These are phyloP conservation scores for Pachyrhizus erosus DNA, from an alignment of 306 rosid species.

Conservation along the genomic window DNA sequence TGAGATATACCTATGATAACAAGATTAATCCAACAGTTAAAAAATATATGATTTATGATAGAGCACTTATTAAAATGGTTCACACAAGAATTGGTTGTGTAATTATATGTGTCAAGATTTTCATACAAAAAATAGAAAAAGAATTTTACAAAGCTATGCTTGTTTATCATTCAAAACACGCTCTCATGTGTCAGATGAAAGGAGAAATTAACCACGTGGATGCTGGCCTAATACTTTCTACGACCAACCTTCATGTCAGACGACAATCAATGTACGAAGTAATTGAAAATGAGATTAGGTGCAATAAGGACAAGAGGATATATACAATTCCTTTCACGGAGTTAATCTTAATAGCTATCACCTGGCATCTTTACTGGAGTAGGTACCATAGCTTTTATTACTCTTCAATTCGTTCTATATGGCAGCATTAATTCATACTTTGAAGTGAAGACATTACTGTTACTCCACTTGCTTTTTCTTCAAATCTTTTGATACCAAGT, in stretches of 20 bases:
- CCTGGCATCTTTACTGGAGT: slow-evolving; percentile 42
- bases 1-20: too few species aligned
- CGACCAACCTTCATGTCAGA: background rate
- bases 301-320: slow-evolving; percentile 36
- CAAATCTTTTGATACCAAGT: background rate
- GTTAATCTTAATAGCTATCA: background rate
- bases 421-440: slow-evolving; percentile 15
- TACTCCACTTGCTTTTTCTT: background rate
- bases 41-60: too few species aligned
- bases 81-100: too few species aligned
- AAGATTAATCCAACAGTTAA: too few species aligned
- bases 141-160: background rate
- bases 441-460: background rate
- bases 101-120: background rate
- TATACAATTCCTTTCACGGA: background rate
- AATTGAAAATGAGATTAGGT: slow-evolving; percentile 32
- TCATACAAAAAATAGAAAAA: background rate
- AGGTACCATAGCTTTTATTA: slow-evolving; percentile 47
- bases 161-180: background rate
- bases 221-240: background rate
- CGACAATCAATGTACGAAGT: background rate
- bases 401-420: slow-evolving; percentile 30
- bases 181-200: background rate
- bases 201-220: background rate
- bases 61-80: too few species aligned